Conservation (phyloP, 495 filamentous ascomycete genomes). For the Tuber borchii region DNA sequence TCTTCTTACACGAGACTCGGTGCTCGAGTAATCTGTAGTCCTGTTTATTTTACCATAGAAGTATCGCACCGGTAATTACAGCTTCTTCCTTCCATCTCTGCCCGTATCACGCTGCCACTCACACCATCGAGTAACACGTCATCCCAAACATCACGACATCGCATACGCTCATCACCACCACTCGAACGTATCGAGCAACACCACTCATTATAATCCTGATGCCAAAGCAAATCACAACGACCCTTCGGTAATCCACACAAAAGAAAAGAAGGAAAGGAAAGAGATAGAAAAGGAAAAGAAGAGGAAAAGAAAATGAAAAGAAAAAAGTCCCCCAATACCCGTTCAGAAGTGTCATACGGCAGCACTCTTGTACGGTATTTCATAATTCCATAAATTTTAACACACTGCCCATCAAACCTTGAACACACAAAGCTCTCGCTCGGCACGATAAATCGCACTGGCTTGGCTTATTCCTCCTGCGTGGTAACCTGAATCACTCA, state of each 20-base stretch:
- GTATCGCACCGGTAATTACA: background rate
- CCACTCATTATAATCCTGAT: background rate
- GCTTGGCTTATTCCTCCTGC: background rate
- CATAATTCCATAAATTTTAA: background rate
- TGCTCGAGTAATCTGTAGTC: background rate
- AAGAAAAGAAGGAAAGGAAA: background rate
- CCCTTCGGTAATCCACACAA: background rate
- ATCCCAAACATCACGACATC: constrained; percentile 3
- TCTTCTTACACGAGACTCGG: background rate
- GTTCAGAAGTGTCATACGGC: background rate
- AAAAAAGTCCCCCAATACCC: background rate
- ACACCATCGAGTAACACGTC: background rate
- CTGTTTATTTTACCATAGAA: background rate
- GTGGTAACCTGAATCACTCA: constrained; percentile 5
- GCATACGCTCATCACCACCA: constrained; percentile 1
- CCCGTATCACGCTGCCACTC: background rate
- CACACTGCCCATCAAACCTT: background rate
- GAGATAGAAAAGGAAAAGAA: no score
- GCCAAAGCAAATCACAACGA: background rate
- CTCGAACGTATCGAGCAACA: background rate
- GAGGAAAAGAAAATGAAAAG: background rate
- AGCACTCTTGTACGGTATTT: background rate
- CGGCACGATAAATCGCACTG: background rate
- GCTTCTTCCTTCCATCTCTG: background rate
- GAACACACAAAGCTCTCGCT: background rate